Evolutionary conservation across 2,329 filamentous ascomycete genomes (phyloP), one percentile per base, ranked within the genome.

Genomic region (Septoria linicola): DNA sequence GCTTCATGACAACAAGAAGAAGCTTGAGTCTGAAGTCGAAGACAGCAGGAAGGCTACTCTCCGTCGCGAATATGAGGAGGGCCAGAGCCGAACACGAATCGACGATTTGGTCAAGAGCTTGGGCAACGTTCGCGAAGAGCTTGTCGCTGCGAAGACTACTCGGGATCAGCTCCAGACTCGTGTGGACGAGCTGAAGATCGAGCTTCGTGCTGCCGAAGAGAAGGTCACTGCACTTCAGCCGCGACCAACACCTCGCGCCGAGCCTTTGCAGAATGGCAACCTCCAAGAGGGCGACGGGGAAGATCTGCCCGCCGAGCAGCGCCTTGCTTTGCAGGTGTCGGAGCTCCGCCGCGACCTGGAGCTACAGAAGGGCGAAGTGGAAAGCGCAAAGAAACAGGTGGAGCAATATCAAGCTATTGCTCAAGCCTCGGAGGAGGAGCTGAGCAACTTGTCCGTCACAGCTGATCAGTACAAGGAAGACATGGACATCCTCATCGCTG

Each of bases 401-500:
- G 89, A 96, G 65, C 85, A 89, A 61, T 97, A 95, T 77, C 92
- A 88, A 70, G 81, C 85, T 42, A 89, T 97, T 61, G 90, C 89
- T 61, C 89, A 95, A 69, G 79, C 83, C 25, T 85, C 89, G 2
- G 93, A 99, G 68, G 92, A 97, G 60, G 87, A 91, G 43, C 78
- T 97, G 13, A 82, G 89, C 58, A 88, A 84, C 52, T 76, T 95
- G 47, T 86, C 84, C 41, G 82, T 87, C 30, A 87, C 89, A 0
- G 85, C 93, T 55, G 91, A 96, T 40, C 83, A 93, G 65, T 95
- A 90, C 69, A 83, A 84, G n/a, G 82, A 92, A 60, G 89, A 97
- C 64, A 89, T 89, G 68, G 90, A 96, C 61, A 73, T 76, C 10
- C 73, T 87, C 11, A 74, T 95, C 10, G 78, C 83, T 44, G 83